phyloP scores from a whole-genome alignment of 208 protist species.

The Lotmaria passim region DNA sequence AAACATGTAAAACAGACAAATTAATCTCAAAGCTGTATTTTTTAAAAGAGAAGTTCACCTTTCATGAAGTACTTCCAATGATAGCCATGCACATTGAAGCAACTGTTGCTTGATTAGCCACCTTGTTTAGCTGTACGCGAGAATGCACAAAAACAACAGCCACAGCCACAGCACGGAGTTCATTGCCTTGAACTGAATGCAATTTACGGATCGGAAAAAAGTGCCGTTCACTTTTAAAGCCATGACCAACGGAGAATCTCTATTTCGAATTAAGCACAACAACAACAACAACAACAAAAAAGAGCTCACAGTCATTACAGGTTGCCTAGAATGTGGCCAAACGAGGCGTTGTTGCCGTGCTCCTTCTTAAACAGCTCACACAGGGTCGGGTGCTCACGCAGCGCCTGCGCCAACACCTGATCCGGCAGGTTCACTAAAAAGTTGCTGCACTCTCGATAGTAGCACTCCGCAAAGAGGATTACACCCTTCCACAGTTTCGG shows the following conservation, averaged over 20 bases:
- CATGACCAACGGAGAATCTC: too few species aligned
- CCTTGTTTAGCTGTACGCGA: too few species aligned
- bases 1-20: not conserved
- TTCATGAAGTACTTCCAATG: too few species aligned
- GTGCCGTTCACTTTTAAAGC: too few species aligned
- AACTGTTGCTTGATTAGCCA: too few species aligned
- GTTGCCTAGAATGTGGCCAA: conserved; percentile 67
- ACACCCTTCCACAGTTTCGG: conserved; percentile 76
- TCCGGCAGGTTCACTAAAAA: conserved; percentile 81
- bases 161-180: too few species aligned
- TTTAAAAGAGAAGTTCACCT: too few species aligned
- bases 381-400: conserved; percentile 52
- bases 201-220: too few species aligned
- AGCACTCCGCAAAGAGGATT: conserved; percentile 64
- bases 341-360: conserved; percentile 82
- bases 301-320: conserved; percentile 33
- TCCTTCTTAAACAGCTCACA: conserved; percentile 66
- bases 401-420: conserved; percentile 66
- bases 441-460: conserved; percentile 77
- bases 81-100: too few species aligned
- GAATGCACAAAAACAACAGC: not conserved
- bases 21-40: not conserved
- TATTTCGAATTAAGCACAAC: too few species aligned
- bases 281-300: not conserved
- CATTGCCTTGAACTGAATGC: not conserved